These are phyloP conservation scores for Amanita rimosa DNA, from an alignment of 768 basidiomycete species.

Conservation along the genomic window DNA sequence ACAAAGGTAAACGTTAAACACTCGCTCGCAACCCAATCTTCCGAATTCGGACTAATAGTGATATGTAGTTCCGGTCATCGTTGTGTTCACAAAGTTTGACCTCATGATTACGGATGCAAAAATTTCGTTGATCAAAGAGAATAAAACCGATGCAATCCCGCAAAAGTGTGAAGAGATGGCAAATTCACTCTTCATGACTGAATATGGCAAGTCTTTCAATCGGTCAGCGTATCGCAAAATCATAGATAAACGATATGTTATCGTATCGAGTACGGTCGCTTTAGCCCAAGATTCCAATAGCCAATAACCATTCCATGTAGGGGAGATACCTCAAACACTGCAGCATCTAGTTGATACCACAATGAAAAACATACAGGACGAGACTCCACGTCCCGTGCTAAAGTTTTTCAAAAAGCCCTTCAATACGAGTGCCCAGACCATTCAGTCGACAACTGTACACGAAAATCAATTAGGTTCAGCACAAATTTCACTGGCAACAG, in stretches of 20 bases:
- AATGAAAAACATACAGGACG: neutral
- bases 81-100: neutral
- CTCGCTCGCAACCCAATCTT: too few relatives aligned
- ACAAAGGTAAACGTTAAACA: slow-evolving; percentile 4
- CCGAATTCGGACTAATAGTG: neutral
- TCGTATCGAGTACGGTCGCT: neutral
- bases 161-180: neutral
- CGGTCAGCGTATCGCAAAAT: too few relatives aligned
- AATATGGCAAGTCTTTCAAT: neutral
- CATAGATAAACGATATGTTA: neutral
- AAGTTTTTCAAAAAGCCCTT: neutral
- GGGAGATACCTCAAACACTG: neutral
- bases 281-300: neutral
- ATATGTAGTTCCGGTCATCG: neutral
- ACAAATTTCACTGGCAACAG: neutral
- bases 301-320: neutral
- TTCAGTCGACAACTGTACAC: neutral
- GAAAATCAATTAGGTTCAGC: neutral
- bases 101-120: neutral
- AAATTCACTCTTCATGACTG: neutral
- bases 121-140: too few relatives aligned
- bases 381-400: neutral
- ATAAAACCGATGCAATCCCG: too few relatives aligned
- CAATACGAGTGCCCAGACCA: neutral
- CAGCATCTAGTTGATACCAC: neutral